Base-by-base conservation (phyloP, 2,329 filamentous ascomycete genomes). In the Arthroderma sp. region DNA sequence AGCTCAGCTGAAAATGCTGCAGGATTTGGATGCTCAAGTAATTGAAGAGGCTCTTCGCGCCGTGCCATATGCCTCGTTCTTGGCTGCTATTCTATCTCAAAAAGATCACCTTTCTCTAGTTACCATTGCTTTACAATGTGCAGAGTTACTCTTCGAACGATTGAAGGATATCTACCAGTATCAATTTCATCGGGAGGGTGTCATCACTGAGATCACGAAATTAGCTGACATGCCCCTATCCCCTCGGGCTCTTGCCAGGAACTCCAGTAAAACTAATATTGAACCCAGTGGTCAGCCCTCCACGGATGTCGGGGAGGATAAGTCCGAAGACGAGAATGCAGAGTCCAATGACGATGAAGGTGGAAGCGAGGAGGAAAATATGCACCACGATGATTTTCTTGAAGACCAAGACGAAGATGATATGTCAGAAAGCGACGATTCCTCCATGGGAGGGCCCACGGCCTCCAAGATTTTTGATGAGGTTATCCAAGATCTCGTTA, bases 1-100 rank as follows among this genome's bases (percentile, higher is more conserved):
- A 15, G 91, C 89, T n/a, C 91, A 98, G 57, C 69, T 96, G 38
- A 96, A 96, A 67, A 96, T 98, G 86, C 74, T 98, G 6, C 94
- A 87, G 8, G 94, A 95, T 52, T 68, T 98, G n/a, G 86, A 95
- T 54, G 80, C 78, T 37, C 72, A 75, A 33, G 86, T 98, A 42
- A 74, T 98, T 3, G 75, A 85, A 49, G 89, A 95, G 55, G 83
- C 89, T 6, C 67, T 98, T 29, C 82, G 82, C 28, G 77, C 85
- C 10, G 88, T 98, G 1, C 85, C 91, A 0, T 98, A 96, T 62
- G 87, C 91, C 2, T 98, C 93, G 0, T 95, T 94, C 60, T 67
- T 98, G 29, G 91, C 91, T 1, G 87, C 89, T 0, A 98, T 98
- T 49, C 70, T 98, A 11, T 94, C 89, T 0, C 91, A 98, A 56